Evolutionary conservation across 192 early-diverging fungal species (phyloP), one percentile per base, ranked within the genome.

Genomic region (Geranomyces michiganensis): DNA sequence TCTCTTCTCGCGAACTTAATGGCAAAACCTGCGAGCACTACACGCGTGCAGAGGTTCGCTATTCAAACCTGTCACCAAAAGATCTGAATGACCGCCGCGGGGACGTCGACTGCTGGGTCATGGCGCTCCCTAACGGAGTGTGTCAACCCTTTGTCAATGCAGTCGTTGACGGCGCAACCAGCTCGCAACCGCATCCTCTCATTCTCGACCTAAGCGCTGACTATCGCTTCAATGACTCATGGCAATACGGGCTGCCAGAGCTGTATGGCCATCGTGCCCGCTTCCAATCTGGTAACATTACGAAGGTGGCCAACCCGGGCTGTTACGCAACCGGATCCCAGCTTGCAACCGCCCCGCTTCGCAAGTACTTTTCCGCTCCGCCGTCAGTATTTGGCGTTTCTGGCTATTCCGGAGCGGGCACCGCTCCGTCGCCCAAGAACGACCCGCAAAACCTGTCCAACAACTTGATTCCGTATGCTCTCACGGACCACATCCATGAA

Each of bases 261-360:
- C 66, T 86, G 5, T 84, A 86, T 72, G 74, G 72, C 71, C 89
- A 90, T 74, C 90, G 96, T 53, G 77, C 78, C 24, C 70, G 84
- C 49, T 75, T 97, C 26, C 62, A 63, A 17, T 81, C 76, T 14
- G 63, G 68, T 15, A 63, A 61, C 36, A 41, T 80, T 1, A 87
- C 86, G 60, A 75, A 75, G 26, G 75, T 99, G 56, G 84, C 94
- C 63, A 99, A 99, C 83, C 97, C 97, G 12, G 97, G 97, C 1
- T 99, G 97, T 82, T 99, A 99, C 79, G 97, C 97, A 6, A 99
- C 97, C 1, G 97, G 95, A 21, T 90, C 94, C 45, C 97, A 99
- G 81, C 77, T 98, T 70, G 87, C 92, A 0, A 79, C 97, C 66
- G 90, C 88, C 10, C 97, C 97, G 15, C 81, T 99, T 55, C 76